Percentiles rank a stretch among this genome's conserved stretches.
Conservation (phyloP, 768 basidiomycete genomes). For the Mycena belliarum region DNA sequence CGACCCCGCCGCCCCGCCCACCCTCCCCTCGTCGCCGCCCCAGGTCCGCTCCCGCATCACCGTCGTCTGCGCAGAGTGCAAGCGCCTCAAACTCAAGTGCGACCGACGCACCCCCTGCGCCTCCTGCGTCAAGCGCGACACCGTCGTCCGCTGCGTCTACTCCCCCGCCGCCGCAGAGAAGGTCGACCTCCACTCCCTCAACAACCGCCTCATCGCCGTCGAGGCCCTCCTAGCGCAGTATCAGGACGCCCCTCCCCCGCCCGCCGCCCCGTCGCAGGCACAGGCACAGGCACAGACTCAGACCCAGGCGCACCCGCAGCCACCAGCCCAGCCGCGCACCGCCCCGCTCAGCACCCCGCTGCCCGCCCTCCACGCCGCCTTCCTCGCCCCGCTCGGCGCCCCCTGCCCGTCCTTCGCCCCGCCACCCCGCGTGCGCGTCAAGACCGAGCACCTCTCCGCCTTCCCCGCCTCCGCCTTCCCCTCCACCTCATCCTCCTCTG, state of each 20-base stretch:
- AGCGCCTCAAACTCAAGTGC: slow-evolving; percentile 85
- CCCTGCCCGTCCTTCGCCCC: neutral
- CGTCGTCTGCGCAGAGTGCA: slow-evolving; percentile 56
- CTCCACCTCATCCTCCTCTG: too few species aligned
- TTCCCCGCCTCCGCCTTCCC: neutral
- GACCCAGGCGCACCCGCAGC: slow-evolving; percentile 33
- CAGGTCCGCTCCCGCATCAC: slow-evolving; percentile 10
- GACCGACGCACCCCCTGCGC: slow-evolving; percentile 78
- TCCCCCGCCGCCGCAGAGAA: slow-evolving; percentile 85
- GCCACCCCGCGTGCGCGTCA: neutral
- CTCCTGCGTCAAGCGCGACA: slow-evolving; percentile 79
- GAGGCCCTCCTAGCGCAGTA: slow-evolving; percentile 36
- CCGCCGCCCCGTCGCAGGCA: slow-evolving; percentile 32
- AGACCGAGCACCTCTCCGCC: neutral
- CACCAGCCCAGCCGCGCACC: slow-evolving; percentile 7
- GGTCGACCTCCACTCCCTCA: slow-evolving; percentile 82
- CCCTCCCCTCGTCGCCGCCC: too few species aligned
- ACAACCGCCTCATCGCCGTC: slow-evolving; percentile 74
- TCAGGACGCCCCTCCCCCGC: neutral
- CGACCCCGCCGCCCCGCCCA: too few species aligned
- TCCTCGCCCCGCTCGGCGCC: slow-evolving; percentile 5
- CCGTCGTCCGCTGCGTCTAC: slow-evolving; percentile 70
- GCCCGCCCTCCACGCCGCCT: slow-evolving; percentile 1
- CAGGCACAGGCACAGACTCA: slow-evolving; percentile 15
- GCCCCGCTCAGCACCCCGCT: slow-evolving; percentile 8